phyloP scores from a whole-genome alignment of 768 basidiomycete genomes.

The Mycena sanguinolenta region DNA sequence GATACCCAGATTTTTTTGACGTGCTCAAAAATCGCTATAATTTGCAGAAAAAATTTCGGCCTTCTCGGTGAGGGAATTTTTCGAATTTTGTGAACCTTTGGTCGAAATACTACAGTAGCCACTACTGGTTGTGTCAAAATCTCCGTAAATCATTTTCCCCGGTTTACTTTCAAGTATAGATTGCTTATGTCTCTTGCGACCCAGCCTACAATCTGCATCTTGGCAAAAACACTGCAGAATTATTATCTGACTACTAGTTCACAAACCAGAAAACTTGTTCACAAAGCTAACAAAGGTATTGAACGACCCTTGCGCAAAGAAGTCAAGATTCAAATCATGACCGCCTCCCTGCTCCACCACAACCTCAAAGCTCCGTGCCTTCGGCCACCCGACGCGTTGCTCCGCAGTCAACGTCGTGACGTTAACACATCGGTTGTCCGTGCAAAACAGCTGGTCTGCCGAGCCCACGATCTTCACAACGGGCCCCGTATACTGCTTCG shows the following conservation, averaged over 20 bases:
- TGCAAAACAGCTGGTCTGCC: background rate
- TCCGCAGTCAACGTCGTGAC: background rate
- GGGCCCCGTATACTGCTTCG: background rate
- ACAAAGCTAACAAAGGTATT: background rate
- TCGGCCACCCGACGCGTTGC: background rate
- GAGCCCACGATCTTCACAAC: background rate
- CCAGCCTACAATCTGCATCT: too few species aligned
- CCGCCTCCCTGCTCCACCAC: background rate
- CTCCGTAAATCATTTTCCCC: too few species aligned
- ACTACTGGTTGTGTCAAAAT: too few species aligned
- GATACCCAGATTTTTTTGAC: too few species aligned
- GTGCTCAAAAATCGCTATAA: too few species aligned
- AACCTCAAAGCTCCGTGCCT: background rate
- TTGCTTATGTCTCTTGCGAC: too few species aligned
- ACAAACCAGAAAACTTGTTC: background rate
- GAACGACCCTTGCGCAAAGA: background rate
- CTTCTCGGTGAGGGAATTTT: too few species aligned
- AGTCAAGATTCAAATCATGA: slow-evolving; percentile 1
- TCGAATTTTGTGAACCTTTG: too few species aligned
- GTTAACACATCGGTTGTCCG: background rate
- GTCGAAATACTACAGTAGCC: too few species aligned
- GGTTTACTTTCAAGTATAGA: too few species aligned
- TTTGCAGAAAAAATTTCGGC: too few species aligned
- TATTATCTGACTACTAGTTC: background rate
- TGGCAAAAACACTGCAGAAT: too few species aligned